These are phyloP conservation scores for Mycena floridula DNA, from an alignment of 768 basidiomycete genomes.

Conservation along the genomic window DNA sequence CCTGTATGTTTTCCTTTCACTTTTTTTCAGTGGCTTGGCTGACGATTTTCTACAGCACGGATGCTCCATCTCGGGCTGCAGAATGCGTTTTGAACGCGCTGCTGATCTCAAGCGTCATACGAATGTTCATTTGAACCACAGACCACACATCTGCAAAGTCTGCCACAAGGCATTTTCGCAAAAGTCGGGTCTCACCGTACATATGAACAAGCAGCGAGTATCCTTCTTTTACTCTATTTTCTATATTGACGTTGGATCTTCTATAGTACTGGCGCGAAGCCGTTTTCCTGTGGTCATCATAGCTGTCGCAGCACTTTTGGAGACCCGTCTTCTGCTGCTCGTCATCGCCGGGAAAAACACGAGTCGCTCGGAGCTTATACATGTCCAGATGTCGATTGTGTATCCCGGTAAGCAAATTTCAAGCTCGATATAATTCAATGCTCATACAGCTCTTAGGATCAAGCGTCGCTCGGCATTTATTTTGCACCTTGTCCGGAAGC, in stretches of 20 bases:
- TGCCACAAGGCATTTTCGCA: conserved; percentile 59
- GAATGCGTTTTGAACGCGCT: conserved; percentile 45
- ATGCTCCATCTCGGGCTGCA: conserved; percentile 42
- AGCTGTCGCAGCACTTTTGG: conserved; percentile 49
- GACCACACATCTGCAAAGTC: conserved; percentile 42
- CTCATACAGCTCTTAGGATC: conserved; percentile 35
- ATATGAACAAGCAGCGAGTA: conserved; percentile 61
- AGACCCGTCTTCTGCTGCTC: conserved; percentile 64
- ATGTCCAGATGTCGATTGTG: conserved; percentile 42
- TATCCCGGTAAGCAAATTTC: conserved; percentile 32
- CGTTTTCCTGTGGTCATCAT: conserved; percentile 41
- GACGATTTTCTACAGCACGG: conserved; percentile 19
- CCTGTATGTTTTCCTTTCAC: not conserved
- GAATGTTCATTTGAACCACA: conserved; percentile 40
- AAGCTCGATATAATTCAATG: conserved; percentile 5
- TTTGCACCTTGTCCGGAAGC: conserved; percentile 38
- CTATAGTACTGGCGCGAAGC: conserved; percentile 44
- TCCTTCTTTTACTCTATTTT: not conserved
- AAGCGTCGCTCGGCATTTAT: conserved; percentile 57
- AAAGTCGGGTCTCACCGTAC: conserved; percentile 53
- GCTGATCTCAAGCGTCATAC: conserved; percentile 58
- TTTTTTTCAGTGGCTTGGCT: not conserved
- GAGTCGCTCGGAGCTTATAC: conserved; percentile 30
- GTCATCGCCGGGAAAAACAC: conserved; percentile 62
- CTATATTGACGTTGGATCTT: conserved; percentile 3